Evolutionary conservation across 495 filamentous ascomycete genomes (phyloP).

Genomic region (Penicillium cosmopolitanum): DNA sequence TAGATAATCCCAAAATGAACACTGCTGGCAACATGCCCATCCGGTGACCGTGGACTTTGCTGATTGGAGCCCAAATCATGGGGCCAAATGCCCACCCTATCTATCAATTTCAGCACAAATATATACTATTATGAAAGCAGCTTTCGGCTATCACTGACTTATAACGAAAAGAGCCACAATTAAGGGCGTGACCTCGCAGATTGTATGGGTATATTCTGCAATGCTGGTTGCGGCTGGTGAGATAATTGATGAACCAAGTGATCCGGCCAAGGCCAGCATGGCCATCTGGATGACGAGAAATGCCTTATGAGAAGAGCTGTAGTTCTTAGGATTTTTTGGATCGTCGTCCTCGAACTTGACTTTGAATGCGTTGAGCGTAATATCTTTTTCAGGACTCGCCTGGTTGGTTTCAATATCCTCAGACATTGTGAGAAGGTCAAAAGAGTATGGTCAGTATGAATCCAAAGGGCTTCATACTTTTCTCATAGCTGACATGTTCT

Average conservation of each 20-base stretch:
- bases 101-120: neutral
- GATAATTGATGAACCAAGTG: constrained; percentile 53
- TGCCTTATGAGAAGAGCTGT: constrained; percentile 44
- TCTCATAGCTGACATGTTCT: no score
- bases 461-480: no score
- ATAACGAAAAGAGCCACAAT: constrained; percentile 7
- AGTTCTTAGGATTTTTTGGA: constrained; percentile 50
- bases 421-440: neutral
- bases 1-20: constrained; percentile 41
- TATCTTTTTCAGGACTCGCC: neutral
- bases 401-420: neutral
- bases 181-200: constrained; percentile 9
- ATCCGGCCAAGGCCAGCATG: constrained; percentile 53
- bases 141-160: neutral
- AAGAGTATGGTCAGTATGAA: no score
- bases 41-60: constrained; percentile 47
- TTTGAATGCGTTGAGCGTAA: constrained; percentile 1
- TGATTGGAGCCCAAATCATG: constrained; percentile 42
- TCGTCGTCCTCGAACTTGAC: constrained; percentile 18
- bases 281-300: constrained; percentile 55
- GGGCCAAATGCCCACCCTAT: constrained; percentile 25
- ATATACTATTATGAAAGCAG: neutral
- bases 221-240: constrained; percentile 49
- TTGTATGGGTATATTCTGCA: constrained; percentile 32
- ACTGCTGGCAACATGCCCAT: constrained; percentile 50